Base-by-base conservation (phyloP, 768 basidiomycete genomes). In the Xerocomus potaroensis region DNA sequence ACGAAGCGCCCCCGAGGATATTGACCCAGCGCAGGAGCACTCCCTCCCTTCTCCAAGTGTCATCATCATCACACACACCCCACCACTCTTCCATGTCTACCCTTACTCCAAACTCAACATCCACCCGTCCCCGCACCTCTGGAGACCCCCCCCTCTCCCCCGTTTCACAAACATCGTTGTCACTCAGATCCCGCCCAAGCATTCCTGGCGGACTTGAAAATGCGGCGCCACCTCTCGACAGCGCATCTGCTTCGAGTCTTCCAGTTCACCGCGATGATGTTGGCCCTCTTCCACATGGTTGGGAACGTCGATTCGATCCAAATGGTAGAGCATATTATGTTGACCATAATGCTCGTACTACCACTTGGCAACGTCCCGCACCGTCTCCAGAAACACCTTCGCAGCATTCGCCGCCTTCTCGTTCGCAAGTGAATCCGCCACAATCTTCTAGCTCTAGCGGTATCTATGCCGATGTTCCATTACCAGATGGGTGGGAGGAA, bases 401-500 rank as follows among this genome's bases (percentile, higher is more conserved):
- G 27, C 64, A 45, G 35, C 60, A 54, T 33, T 29, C 50, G 10
- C 47, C 41, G 2, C 45, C 57, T 6, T 50, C 56, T 31, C 43
- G 58, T 16, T 40, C 60, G 7, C 57, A 51, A 19, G n/a, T 57
- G 8, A 45, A 54, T 7, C 48, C 51, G 0, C 50, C 69, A 6
- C 60, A 68, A n/a, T 60, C 65, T 39, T 51, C 72, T 8, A 65
- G 21, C 27, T 54, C 61, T 4, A 63, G 41, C 37, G 54, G 55
- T 0, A 22, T 55, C 3, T 81, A 82, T 56, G 71, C 74, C 2
- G 82, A 83, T 54, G 72, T 84, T 9, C 89, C 87, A 9, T 72
- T 95, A 8, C 91, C 91, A 0, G 77, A 85, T 7, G 91, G 91
- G 16, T 95, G 92, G 91, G 92, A 94, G 67, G 91, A 93, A 60